These are phyloP conservation scores for Lichtheimia ramosa DNA, from an alignment of 371 early-diverging fungal species.

Conservation along the genomic window DNA sequence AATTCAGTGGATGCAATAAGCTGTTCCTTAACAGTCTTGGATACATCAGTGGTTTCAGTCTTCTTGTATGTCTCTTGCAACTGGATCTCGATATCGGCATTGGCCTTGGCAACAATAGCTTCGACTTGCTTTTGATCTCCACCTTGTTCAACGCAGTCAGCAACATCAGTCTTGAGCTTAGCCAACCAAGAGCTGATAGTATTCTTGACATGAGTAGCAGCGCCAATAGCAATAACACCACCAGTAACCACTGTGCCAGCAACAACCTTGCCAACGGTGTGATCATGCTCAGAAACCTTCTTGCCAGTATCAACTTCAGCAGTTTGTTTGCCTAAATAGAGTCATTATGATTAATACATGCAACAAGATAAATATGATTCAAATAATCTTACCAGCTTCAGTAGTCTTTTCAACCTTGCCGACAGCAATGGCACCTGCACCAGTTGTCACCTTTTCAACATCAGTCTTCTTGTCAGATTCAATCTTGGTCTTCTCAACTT, in stretches of 20 bases:
- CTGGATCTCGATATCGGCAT: neutral
- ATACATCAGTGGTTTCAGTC: neutral
- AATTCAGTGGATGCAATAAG: neutral
- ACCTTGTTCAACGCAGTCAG: neutral
- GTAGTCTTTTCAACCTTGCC: neutral
- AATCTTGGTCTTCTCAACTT: neutral
- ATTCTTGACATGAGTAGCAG: slow-evolving; percentile 19
- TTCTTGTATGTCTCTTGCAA: neutral
- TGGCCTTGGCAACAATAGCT: slow-evolving; percentile 1
- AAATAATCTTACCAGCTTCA: neutral
- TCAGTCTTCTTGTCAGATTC: neutral
- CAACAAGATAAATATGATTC: neutral
- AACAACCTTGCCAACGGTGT: slow-evolving; percentile 1
- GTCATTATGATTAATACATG: no score
- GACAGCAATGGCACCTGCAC: no score
- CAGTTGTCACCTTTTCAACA: neutral
- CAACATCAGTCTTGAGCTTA: neutral
- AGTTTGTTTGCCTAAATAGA: neutral
- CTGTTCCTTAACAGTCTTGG: neutral
- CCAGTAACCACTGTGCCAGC: slow-evolving; percentile 6
- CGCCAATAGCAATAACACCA: slow-evolving; percentile 6
- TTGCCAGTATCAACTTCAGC: slow-evolving; percentile 14
- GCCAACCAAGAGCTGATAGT: slow-evolving; percentile 18
- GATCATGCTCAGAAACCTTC: slow-evolving; percentile 15
- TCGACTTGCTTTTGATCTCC: neutral